These are phyloP conservation scores for Musa acuminata DNA, from an alignment of 176 grass and related monocot genomes.

Conservation along the genomic window DNA sequence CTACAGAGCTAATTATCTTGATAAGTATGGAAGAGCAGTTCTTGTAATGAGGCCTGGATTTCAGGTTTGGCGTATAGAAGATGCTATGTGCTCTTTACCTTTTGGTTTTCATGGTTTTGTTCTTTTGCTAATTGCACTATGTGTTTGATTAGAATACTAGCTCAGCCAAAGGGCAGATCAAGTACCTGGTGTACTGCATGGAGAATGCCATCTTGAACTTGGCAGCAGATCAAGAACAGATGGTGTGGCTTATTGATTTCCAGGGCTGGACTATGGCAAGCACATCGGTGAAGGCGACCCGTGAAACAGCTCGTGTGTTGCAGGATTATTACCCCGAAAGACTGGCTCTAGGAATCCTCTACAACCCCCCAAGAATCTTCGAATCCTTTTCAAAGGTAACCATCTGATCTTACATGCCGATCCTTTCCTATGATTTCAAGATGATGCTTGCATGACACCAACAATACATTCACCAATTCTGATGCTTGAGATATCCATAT, in stretches of 20 bases:
- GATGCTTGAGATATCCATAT: too few species aligned
- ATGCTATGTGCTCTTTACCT: background rate
- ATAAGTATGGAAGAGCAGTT: constrained; percentile 71
- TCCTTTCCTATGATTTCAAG: too few species aligned
- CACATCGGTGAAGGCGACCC: constrained; percentile 49
- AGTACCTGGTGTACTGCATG: constrained; percentile 69
- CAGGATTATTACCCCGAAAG: constrained; percentile 82
- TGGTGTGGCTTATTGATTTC: constrained; percentile 81
- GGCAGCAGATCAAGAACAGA: constrained; percentile 48
- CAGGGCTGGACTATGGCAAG: constrained; percentile 55
- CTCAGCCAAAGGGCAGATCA: constrained; percentile 52
- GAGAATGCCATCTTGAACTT: constrained; percentile 72
- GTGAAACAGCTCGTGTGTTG: constrained; percentile 52
- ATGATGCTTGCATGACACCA: too few species aligned
- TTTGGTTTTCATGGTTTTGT: background rate
- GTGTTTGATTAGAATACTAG: constrained; percentile 48
- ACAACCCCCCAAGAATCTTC: constrained; percentile 78
- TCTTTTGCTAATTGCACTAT: background rate
- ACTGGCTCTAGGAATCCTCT: constrained; percentile 56
- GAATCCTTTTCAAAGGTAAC: constrained; percentile 74
- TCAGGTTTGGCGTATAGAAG: constrained; percentile 36
- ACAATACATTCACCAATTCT: too few species aligned
- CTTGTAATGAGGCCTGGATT: constrained; percentile 72
- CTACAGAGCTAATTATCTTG: constrained; percentile 65
- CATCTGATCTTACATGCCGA: background rate